phyloP scores from a whole-genome alignment of 805 yeast genomes.

The Pichia deserticola region DNA sequence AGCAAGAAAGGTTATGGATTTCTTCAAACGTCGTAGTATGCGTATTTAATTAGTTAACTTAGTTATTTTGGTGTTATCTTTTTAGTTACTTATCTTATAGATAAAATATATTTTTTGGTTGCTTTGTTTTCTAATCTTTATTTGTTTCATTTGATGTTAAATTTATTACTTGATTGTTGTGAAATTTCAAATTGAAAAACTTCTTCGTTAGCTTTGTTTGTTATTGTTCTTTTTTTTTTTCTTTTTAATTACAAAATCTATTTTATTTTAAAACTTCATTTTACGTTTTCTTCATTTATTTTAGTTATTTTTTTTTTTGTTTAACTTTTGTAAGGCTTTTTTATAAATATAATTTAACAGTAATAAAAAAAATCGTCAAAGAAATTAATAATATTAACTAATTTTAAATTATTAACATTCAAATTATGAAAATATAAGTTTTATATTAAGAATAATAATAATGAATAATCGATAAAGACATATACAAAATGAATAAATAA shows the following conservation, averaged over 20 bases:
- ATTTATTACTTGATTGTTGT: too few species aligned
- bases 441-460: slow-evolving; percentile 5
- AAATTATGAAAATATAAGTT: background rate
- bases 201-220: background rate
- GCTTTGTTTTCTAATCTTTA: background rate
- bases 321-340: background rate
- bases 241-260: background rate
- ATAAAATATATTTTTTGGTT: background rate
- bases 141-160: too few species aligned
- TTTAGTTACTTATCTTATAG: background rate
- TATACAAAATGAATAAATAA: slow-evolving; percentile 1
- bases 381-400: too few species aligned
- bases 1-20: slow-evolving; percentile 71
- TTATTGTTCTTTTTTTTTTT: background rate
- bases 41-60: slow-evolving; percentile 20
- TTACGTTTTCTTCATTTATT: background rate
- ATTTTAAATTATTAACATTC: background rate
- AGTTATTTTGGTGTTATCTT: background rate
- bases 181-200: too few species aligned
- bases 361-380: too few species aligned
- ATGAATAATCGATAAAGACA: background rate
- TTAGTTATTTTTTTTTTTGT: background rate
- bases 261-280: background rate
- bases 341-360: background rate
- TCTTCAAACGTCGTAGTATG: slow-evolving; percentile 60